These are phyloP conservation scores for Musa balbisiana DNA, from an alignment of 202 grass and related monocot species.

Conservation along the genomic window DNA sequence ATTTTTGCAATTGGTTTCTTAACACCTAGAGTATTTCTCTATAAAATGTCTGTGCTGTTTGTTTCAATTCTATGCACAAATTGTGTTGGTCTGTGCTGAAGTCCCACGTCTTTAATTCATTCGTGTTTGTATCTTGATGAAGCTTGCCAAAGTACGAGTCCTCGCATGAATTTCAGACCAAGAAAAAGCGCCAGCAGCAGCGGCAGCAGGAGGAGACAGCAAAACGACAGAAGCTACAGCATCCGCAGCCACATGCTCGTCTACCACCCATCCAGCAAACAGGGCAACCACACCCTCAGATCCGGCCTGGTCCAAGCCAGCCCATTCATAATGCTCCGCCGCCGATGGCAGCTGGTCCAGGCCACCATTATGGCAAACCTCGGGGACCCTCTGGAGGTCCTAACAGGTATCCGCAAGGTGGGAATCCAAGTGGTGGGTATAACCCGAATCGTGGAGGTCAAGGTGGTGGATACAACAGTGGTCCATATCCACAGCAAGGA, in stretches of 20 bases:
- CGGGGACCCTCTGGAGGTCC: slow-evolving; percentile 58
- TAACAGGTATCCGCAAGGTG: slow-evolving; percentile 60
- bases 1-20: neutral
- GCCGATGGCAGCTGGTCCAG: slow-evolving; percentile 48
- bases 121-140: neutral
- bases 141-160: slow-evolving; percentile 86
- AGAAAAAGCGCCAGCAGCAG: slow-evolving; percentile 93
- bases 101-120: neutral
- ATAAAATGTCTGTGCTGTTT: neutral
- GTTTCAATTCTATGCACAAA: neutral
- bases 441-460: slow-evolving; percentile 64
- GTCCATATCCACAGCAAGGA: slow-evolving; percentile 54
- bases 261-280: slow-evolving; percentile 80
- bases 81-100: neutral
- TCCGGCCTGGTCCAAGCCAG: slow-evolving; percentile 45
- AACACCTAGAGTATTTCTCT: neutral
- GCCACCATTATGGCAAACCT: slow-evolving; percentile 75
- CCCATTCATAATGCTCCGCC: slow-evolving; percentile 47
- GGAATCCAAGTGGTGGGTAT: slow-evolving; percentile 50
- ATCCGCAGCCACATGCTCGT: slow-evolving; percentile 66
- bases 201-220: slow-evolving; percentile 83
- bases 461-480: slow-evolving; percentile 48
- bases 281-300: slow-evolving; percentile 54
- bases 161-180: slow-evolving; percentile 84
- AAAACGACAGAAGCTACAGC: slow-evolving; percentile 68